Evolutionary conservation across 2,329 filamentous ascomycete species (phyloP).

Genomic region (Ceratocystis destructans): DNA sequence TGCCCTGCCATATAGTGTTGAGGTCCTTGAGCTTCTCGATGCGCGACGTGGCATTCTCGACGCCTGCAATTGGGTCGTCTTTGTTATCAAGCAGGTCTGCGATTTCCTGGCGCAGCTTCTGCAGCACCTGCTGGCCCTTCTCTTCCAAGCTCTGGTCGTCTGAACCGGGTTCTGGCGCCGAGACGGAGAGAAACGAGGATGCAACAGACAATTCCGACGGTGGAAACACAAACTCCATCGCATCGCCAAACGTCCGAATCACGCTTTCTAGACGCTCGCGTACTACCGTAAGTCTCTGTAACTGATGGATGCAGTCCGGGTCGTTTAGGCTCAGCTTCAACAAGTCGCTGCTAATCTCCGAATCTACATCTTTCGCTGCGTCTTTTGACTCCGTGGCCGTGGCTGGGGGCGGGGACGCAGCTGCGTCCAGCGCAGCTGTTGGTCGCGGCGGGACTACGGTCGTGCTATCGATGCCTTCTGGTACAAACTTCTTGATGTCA

Average conservation of each 20-base stretch:
- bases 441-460: slow-evolving; percentile 22
- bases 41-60: slow-evolving; percentile 58
- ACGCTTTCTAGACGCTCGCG: slow-evolving; percentile 75
- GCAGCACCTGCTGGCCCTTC: slow-evolving; percentile 70
- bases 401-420: slow-evolving; percentile 4
- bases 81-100: slow-evolving; percentile 45
- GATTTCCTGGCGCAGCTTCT: slow-evolving; percentile 58
- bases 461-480: slow-evolving; percentile 31
- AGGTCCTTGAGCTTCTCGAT: slow-evolving; percentile 68
- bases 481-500: slow-evolving; percentile 61
- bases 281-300: slow-evolving; percentile 72
- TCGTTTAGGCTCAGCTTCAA: slow-evolving; percentile 27
- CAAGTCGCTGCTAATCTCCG: slow-evolving; percentile 10
- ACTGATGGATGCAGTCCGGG: slow-evolving; percentile 57
- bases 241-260: slow-evolving; percentile 81
- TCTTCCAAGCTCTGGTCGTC: slow-evolving; percentile 59
- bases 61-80: slow-evolving; percentile 47
- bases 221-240: slow-evolving; percentile 88
- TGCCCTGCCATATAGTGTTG: slow-evolving; percentile 82
- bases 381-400: slow-evolving; percentile 19
- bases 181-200: slow-evolving; percentile 80
- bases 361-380: neutral
- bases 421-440: neutral
- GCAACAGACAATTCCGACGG: slow-evolving; percentile 74
- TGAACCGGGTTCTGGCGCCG: slow-evolving; percentile 60